A percentile compares a stretch with the other conserved stretches of the same genome.
Evolutionary conservation across 163 green algal species (phyloP).

Genomic region (Picocystis sp.): DNA sequence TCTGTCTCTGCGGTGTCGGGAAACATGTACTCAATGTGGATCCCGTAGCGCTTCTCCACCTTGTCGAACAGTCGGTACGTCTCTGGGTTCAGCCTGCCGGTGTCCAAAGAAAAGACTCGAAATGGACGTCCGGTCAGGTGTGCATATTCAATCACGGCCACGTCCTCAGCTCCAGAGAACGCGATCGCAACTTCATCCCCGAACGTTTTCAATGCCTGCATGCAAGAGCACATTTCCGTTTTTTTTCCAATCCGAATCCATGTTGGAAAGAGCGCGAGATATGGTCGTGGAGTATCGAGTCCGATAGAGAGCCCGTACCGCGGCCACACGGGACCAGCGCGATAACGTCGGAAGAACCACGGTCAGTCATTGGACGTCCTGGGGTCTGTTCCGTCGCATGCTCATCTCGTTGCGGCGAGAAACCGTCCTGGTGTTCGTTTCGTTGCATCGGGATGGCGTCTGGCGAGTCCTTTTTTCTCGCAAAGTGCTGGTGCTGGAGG

Average conservation of each 20-base stretch:
- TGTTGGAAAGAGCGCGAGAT: neutral
- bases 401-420: too few species aligned
- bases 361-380: too few species aligned
- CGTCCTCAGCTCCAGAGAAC: constrained; percentile 85
- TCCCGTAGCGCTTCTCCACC: constrained; percentile 72
- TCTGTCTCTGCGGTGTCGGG: constrained; percentile 44
- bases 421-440: too few species aligned
- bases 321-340: neutral
- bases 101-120: constrained; percentile 96
- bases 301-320: neutral
- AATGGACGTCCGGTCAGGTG: constrained; percentile 84
- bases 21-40: constrained; percentile 97
- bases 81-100: constrained; percentile 90
- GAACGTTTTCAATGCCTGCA: constrained; percentile 64
- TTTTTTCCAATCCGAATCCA: neutral
- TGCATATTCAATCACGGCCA: constrained; percentile 93
- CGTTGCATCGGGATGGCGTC: too few species aligned
- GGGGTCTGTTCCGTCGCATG: too few species aligned
- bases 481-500: too few species aligned
- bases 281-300: neutral
- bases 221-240: neutral
- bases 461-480: too few species aligned
- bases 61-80: constrained; percentile 60
- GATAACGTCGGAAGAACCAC: too few species aligned
- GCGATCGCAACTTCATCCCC: constrained; percentile 74